These are phyloP conservation scores for Pseudonectria buxi DNA, from an alignment of 2,329 filamentous ascomycete genomes.

Conservation along the genomic window DNA sequence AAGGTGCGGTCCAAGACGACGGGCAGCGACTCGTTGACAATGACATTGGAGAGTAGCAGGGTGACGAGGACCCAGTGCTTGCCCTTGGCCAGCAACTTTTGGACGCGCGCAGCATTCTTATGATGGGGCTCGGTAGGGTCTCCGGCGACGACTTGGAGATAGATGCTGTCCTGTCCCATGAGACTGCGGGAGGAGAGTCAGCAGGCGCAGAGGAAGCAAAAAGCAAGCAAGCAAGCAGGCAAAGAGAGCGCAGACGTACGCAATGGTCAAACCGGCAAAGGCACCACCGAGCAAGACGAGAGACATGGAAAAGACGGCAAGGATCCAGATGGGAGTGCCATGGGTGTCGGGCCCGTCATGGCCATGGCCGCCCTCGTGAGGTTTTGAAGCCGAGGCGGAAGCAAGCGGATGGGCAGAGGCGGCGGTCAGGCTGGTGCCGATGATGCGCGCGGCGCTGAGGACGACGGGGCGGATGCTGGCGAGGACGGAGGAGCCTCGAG, in stretches of 20 bases:
- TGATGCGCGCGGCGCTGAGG: slow-evolving; percentile 44
- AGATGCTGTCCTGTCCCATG: slow-evolving; percentile 83
- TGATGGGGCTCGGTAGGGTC: slow-evolving; percentile 81
- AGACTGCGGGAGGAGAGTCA: slow-evolving; percentile 28
- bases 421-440: slow-evolving; percentile 42
- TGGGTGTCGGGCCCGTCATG: slow-evolving; percentile 39
- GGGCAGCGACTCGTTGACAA: slow-evolving; percentile 93
- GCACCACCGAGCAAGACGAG: slow-evolving; percentile 85
- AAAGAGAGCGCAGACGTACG: slow-evolving; percentile 42
- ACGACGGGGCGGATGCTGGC: slow-evolving; percentile 40
- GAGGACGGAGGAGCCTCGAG: slow-evolving; percentile 24
- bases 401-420: slow-evolving; percentile 41
- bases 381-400: slow-evolving; percentile 1
- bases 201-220: slow-evolving; percentile 6
- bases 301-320: slow-evolving; percentile 68
- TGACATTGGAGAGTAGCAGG: slow-evolving; percentile 87
- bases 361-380: slow-evolving; percentile 30
- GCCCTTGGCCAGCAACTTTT: slow-evolving; percentile 72
- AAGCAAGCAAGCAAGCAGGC: slow-evolving; percentile 8
- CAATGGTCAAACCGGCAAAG: slow-evolving; percentile 90
- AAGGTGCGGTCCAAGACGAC: slow-evolving; percentile 92
- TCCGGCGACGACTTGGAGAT: slow-evolving; percentile 86
- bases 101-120: slow-evolving; percentile 75
- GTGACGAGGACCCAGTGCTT: slow-evolving; percentile 99
- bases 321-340: slow-evolving; percentile 69